Conservation (phyloP, 2,329 filamentous ascomycete genomes). For the Xylariaceae sp. region DNA sequence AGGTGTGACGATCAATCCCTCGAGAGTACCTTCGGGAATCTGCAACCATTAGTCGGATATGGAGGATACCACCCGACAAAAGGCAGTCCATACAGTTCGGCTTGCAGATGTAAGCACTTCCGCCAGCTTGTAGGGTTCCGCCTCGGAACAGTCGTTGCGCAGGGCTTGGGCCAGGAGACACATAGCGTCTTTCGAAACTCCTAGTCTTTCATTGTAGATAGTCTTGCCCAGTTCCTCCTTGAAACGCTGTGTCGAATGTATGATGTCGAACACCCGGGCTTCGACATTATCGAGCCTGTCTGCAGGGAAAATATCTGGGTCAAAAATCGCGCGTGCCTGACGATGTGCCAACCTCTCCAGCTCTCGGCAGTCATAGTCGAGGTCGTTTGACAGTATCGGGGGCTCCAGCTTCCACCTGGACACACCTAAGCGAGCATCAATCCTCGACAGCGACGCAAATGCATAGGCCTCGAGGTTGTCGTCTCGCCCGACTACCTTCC, state of each 20-base stretch:
- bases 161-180: constrained; percentile 12
- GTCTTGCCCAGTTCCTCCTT: constrained; percentile 4
- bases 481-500: constrained; percentile 6
- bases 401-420: constrained; percentile 17
- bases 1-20: constrained; percentile 18
- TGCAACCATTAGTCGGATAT: too few relatives aligned
- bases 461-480: too few relatives aligned
- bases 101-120: too few relatives aligned
- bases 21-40: too few relatives aligned
- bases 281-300: constrained; percentile 16
- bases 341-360: constrained; percentile 10
- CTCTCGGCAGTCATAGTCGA: constrained; percentile 20
- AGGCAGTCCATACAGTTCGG: too few relatives aligned
- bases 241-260: constrained; percentile 9
- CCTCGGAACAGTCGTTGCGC: constrained; percentile 9
- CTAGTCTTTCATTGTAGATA: constrained; percentile 14
- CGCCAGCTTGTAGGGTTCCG: constrained; percentile 6
- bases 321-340: constrained; percentile 9
- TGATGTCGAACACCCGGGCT: constrained; percentile 20
- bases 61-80: background rate
- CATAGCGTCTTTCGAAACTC: constrained; percentile 14
- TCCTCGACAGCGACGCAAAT: too few relatives aligned
- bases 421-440: constrained; percentile 2
- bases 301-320: constrained; percentile 14
- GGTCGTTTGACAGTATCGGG: constrained; percentile 18